Base-by-base conservation (phyloP, 495 filamentous ascomycete genomes). In the Penicillium goetzii region DNA sequence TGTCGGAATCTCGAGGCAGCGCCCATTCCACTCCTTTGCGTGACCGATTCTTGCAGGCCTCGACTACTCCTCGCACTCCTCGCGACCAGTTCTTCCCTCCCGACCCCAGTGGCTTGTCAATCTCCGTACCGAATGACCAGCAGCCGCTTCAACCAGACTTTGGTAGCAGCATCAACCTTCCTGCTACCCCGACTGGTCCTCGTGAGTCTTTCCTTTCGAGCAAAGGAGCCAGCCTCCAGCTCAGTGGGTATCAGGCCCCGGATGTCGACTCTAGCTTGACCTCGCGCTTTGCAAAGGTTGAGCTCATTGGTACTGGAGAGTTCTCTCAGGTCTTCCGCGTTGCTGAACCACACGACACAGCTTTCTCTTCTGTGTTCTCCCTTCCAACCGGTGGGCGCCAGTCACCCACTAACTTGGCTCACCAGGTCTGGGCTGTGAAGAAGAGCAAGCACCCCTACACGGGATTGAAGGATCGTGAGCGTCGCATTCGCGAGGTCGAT, bases 271-370 rank as follows among this genome's bases (percentile, higher is more conserved):
- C 84, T 8, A 81, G 79, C 34, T 74, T 97, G 50, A 86, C 83
- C 9, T 79, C 84, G 2, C 85, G 89, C 40, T 99, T 99, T 70
- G 85, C 87, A 23, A 88, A 86, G 49, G 87, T 92, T 11, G 89
- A 92, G 58, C 75, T 89, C 17, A 82, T 93, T 61, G 93, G 94
- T 34, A 90, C 86, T 50, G 95, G 95, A 40, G 93, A 97, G 68
- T 98, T 97, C 74, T 97, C 95, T 0, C 83, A 89, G 62, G 95
- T 99, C 12, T 99, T 91, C 74, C 88, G 89, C 26, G 95, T 97
- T 21, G 82, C 84, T 43, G 75, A 85, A 41, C 78, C 81, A 10
- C 77, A 72, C 8, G 73, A 79, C 47, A 63, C 74, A 52, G 66
- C 77, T 51, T 70, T 78, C 69, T 65, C 78, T 54, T 76, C 81